Evolutionary conservation across 257 asterid genomes (phyloP).

Genomic region (Solanum ahanhuiri): DNA sequence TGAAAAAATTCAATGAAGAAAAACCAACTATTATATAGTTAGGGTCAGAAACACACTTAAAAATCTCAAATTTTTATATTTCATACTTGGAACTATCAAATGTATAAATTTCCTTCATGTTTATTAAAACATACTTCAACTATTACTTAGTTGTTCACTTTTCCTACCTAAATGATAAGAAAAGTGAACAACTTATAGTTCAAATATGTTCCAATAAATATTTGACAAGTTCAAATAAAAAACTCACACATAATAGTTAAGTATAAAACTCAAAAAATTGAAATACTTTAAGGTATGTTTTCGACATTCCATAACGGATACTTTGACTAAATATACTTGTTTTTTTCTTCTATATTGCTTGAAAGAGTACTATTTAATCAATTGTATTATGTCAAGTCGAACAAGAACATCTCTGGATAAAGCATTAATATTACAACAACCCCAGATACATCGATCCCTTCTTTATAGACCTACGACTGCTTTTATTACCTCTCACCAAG

Average conservation of each 20-base stretch:
- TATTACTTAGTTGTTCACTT: background rate
- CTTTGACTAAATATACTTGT: background rate
- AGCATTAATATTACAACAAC: background rate
- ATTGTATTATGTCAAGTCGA: background rate
- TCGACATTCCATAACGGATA: background rate
- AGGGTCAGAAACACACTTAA: no score
- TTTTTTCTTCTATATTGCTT: background rate
- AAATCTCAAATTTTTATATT: background rate
- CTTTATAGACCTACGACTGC: background rate
- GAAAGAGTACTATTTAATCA: background rate
- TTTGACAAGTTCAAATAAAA: no score
- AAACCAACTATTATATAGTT: no score
- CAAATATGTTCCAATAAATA: background rate
- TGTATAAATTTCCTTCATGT: background rate
- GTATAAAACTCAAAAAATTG: background rate
- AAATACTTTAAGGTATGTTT: no score
- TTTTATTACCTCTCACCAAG: background rate
- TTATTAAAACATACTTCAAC: background rate
- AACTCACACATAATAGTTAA: no score
- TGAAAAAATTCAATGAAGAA: background rate
- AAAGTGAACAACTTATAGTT: background rate
- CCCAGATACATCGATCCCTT: background rate
- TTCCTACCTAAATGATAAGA: no score
- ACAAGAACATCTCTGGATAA: background rate
- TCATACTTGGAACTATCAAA: background rate